phyloP scores from a whole-genome alignment of 148 eudicot genomes.

The Silene uniflora region DNA sequence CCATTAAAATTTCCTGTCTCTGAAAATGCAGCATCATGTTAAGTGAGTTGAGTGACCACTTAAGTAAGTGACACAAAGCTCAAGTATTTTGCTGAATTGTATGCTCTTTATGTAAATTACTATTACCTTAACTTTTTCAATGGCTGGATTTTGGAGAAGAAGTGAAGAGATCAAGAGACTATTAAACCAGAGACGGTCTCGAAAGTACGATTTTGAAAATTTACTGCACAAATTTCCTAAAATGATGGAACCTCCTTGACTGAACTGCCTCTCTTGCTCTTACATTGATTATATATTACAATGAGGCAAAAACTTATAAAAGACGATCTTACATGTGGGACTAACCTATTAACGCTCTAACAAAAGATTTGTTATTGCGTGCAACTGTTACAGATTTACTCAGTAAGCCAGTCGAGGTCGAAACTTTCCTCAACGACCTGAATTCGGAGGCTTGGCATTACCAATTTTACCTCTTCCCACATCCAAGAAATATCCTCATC shows the following conservation, averaged over 20 bases:
- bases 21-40: neutral
- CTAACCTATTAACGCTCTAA: neutral
- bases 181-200: too few species aligned
- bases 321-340: neutral
- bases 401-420: conserved; percentile 64
- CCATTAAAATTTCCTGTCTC: neutral
- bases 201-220: too few species aligned
- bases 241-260: neutral
- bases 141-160: neutral
- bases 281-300: neutral
- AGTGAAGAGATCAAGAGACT: too few species aligned
- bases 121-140: neutral
- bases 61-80: neutral
- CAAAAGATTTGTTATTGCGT: neutral
- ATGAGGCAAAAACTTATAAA: neutral
- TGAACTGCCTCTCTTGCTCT: neutral
- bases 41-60: too few species aligned
- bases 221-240: too few species aligned
- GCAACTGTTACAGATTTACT: conserved; percentile 19
- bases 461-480: conserved; percentile 50
- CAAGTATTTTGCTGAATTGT: neutral
- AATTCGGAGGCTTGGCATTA: conserved; percentile 40
- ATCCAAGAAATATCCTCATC: conserved; percentile 66
- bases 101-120: neutral
- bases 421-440: conserved; percentile 67